A percentile compares a stretch with the other conserved stretches of the same genome.
Conservation (phyloP, 148 eudicot species). For the Chenopodium berlandieri region DNA sequence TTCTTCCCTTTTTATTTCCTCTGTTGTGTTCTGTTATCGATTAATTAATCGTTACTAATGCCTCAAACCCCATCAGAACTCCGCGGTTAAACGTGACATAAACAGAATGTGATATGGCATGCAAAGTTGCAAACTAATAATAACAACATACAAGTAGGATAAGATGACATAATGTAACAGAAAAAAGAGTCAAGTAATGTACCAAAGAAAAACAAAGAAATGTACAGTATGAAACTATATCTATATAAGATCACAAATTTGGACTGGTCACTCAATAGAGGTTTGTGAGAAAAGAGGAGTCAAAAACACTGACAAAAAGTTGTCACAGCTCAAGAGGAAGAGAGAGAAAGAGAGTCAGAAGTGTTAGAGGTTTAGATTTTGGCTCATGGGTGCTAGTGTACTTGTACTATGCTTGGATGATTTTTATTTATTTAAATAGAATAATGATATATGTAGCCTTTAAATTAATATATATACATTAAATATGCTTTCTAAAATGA, state of each 20-base stretch:
- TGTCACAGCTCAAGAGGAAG: slow-evolving; percentile 19
- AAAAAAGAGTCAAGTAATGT: not conserved
- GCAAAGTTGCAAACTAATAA: not conserved
- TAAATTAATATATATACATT: too few relatives aligned
- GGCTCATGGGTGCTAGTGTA: slow-evolving; percentile 14
- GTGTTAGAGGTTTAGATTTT: slow-evolving; percentile 23
- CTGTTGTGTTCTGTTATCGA: slow-evolving; percentile 17
- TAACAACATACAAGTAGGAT: not conserved
- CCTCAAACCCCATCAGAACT: not conserved
- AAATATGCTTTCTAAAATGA: too few relatives aligned
- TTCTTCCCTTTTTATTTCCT: slow-evolving; percentile 2
- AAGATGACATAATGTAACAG: slow-evolving; percentile 2
- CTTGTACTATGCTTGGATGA: not conserved
- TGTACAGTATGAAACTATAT: not conserved
- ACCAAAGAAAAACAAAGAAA: slow-evolving; percentile 1
- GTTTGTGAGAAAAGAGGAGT: slow-evolving; percentile 61
- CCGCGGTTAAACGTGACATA: too few relatives aligned
- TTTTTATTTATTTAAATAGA: too few relatives aligned
- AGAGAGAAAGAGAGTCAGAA: slow-evolving; percentile 2
- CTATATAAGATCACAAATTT: slow-evolving; percentile 17
- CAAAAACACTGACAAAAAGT: slow-evolving; percentile 48
- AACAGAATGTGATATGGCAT: not conserved
- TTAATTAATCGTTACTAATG: not conserved
- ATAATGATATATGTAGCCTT: too few relatives aligned
- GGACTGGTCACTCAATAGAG: slow-evolving; percentile 31